phyloP scores from a whole-genome alignment of 2,329 filamentous ascomycete species.

The Aspergillus transmontanensis region DNA sequence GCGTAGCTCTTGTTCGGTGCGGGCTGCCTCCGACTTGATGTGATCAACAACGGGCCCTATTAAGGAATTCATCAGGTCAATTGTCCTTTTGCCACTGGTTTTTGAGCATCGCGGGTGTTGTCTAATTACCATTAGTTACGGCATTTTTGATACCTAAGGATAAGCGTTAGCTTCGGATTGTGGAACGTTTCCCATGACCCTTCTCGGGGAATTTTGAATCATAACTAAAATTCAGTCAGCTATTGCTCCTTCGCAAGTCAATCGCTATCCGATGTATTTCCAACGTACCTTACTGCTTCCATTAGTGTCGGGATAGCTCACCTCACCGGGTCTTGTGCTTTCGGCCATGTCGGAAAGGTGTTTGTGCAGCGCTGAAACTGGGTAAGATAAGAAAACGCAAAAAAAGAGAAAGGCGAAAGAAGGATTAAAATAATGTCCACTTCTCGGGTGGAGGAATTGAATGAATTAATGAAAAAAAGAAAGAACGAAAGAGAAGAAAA shows the following conservation, averaged over 20 bases:
- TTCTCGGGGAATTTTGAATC: not conserved
- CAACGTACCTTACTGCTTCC: conserved; percentile 42
- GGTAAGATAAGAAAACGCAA: conserved; percentile 11
- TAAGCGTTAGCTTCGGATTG: conserved; percentile 21
- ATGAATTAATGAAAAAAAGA: conserved; percentile 9
- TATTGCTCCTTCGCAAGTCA: not conserved
- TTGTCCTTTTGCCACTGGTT: conserved; percentile 1
- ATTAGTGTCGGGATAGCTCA: conserved; percentile 42
- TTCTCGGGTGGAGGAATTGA: conserved; percentile 5
- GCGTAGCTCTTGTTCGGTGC: conserved; percentile 60
- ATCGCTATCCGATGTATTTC: not conserved
- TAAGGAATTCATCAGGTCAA: conserved; percentile 18
- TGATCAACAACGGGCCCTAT: conserved; percentile 59
- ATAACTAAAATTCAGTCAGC: not conserved
- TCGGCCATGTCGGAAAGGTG: conserved; percentile 35
- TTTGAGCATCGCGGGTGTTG: not conserved
- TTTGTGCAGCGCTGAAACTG: conserved; percentile 22
- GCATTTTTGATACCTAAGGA: conserved; percentile 27
- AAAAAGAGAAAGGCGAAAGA: conserved; percentile 6
- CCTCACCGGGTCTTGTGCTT: conserved; percentile 29
- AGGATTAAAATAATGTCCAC: conserved; percentile 5
- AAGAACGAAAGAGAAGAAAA: conserved; percentile 10
- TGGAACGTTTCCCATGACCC: conserved; percentile 10
- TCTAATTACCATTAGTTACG: conserved; percentile 27
- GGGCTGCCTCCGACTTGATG: conserved; percentile 58